Base-by-base conservation (phyloP, 176 grass and related monocot species). In the Eremochloa ophiuroides region DNA sequence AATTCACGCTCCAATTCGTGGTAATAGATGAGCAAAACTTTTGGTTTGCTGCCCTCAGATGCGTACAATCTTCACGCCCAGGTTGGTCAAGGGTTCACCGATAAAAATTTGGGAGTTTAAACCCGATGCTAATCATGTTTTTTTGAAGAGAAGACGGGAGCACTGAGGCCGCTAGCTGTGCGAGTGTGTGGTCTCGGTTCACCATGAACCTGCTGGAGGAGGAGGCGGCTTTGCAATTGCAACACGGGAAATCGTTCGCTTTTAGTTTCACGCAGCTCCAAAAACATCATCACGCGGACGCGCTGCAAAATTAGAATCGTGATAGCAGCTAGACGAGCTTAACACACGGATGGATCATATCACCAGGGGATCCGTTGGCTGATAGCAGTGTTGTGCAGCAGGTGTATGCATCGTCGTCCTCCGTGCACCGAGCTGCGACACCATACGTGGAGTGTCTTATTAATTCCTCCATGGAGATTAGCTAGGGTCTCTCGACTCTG, bases 171-270 rank as follows among this genome's bases (percentile, higher is more conserved):
- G 75, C n/a, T n/a, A n/a, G n/a, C 1, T 30, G 75, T n/a, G 4
- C 26, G 16, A 9, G 59, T 61, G 76, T 83, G 27, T 84, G 82
- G 82, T 63, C 77, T 70, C 71, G 77, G 87, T 80, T 89, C 82
- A 81, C 84, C 53, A 68, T 81, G 77, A 81, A 59, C 66, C 71
- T 59, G 70, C n/a, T n/a, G n/a, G 13, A 9, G 3, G 51, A 55
- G 2, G 4, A 33, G 22, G 31, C n/a, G 3, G 14, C 50, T 22
- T 11, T 53, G 34, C 31, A 44, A 28, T n/a, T n/a, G n/a, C n/a
- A n/a, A n/a, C 38, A 7, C 42, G 7, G 8, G 46, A 85, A 77
- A 0, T 4, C 0, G 5, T 13, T 29, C 12, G 2, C 66, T 25
- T 40, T 27, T 22, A n/a, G n/a, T n/a, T n/a, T n/a, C n/a, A 31